Evolutionary conservation across 148 eudicot species (phyloP).

Genomic region (Rhododendron simsii): DNA sequence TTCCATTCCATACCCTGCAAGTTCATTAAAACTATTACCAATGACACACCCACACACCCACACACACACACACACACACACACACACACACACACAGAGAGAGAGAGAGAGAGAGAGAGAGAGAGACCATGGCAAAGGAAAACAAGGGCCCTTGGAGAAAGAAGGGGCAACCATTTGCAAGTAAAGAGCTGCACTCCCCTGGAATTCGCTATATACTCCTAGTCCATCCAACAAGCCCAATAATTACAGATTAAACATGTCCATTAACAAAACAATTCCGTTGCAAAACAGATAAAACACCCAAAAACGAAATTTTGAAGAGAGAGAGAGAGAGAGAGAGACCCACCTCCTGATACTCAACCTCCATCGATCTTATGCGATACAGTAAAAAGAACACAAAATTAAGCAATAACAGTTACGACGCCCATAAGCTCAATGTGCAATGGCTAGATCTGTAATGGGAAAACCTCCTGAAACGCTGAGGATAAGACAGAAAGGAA

Average conservation of each 20-base stretch:
- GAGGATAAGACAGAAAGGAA: not conserved
- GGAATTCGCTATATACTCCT: constrained; percentile 76
- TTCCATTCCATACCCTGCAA: constrained; percentile 99
- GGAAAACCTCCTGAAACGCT: not conserved
- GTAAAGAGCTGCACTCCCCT: constrained; percentile 85
- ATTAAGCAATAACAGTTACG: not conserved
- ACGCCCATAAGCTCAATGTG: not conserved
- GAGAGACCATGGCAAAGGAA: constrained; percentile 92
- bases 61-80: not conserved
- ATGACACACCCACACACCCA: not conserved
- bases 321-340: not conserved
- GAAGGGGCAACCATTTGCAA: constrained; percentile 93
- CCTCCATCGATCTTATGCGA: constrained; percentile 40
- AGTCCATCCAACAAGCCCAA: not conserved
- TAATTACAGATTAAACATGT: not conserved
- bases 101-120: constrained; percentile 21
- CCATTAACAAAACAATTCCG: not conserved
- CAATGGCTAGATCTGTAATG: not conserved
- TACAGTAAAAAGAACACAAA: not conserved
- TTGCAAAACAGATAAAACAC: not conserved
- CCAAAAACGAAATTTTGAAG: constrained; percentile 7
- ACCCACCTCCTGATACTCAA: constrained; percentile 75
- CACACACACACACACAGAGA: not conserved
- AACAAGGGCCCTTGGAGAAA: constrained; percentile 90
- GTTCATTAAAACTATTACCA: constrained; percentile 1